Base-by-base conservation (phyloP, 805 yeast species). In the Ogataea thermomethanolica region DNA sequence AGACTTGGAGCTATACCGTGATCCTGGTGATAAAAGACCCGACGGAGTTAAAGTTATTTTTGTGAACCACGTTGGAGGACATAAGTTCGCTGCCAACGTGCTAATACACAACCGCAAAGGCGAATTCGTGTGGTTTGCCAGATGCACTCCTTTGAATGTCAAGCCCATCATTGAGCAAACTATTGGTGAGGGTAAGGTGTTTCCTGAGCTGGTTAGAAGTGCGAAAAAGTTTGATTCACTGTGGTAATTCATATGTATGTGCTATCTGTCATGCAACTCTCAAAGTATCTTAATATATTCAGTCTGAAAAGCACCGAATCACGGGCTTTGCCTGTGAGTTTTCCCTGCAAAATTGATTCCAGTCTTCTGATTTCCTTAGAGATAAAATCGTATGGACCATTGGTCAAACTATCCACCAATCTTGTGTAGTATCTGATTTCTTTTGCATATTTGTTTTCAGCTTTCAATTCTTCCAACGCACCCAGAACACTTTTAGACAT, bases 61-160 rank as follows among this genome's bases (percentile, higher is more conserved):
- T 51, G 74, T 84, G 23, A 89, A 86, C 55, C 99, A 91, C 61
- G 84, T 91, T 21, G 99, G 99, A 6, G 98, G 98, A 5, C 99
- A 91, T 64, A 93, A 93, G 61, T 93, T 70, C 62, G 88, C 93
- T 1, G 97, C 97, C 2, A 91, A 91, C 59, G 84, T 87, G 3
- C 71, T 88, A 37, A 76, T 91, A 11, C 89, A 88, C 57, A 65
- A 79, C 48, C 79, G 73, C 48, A 65, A 76, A 8, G 95, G 93
- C 5, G 84, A 85, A 49, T 79, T 81, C 43, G 75, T 89, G 22
- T 89, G 97, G 97, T 67, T 87, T 56, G 99, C 95, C 1, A 73
- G 91, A 45, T 82, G 95, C 40, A 71, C 76, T 3, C 98, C 98
- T 4, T 70, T 71, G 37, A 85, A 87, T 53, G 84, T 82, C 17